phyloP scores from a whole-genome alignment of 345 rosid species.

The Brassica napus region Da-Ae NC_063451.1:44246501-44247000 shows the following conservation, averaged over 20 bases:
- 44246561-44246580: constrained; percentile 85
- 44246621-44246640: neutral
- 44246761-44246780: constrained; percentile 99
- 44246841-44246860: neutral
- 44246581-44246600: constrained; percentile 99
- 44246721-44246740: neutral
- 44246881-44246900: neutral
- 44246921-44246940: constrained; percentile 71
- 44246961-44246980: constrained; percentile 80
- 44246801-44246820: constrained; percentile 99
- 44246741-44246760: neutral
- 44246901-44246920: neutral
- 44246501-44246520: neutral
- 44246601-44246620: constrained; percentile 43
- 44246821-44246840: constrained; percentile 76
- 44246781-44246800: constrained; percentile 95
- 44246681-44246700: constrained; percentile 32
- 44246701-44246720: neutral
- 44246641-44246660: neutral
- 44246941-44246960: constrained; percentile 87
- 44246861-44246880: constrained; percentile 23
- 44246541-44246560: constrained; percentile 97
- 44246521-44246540: constrained; percentile 68
- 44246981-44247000: constrained; percentile 89
- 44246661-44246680: neutral